Conservation (phyloP, 192 early-diverging fungal genomes). For the Coemansia sp. region DNA sequence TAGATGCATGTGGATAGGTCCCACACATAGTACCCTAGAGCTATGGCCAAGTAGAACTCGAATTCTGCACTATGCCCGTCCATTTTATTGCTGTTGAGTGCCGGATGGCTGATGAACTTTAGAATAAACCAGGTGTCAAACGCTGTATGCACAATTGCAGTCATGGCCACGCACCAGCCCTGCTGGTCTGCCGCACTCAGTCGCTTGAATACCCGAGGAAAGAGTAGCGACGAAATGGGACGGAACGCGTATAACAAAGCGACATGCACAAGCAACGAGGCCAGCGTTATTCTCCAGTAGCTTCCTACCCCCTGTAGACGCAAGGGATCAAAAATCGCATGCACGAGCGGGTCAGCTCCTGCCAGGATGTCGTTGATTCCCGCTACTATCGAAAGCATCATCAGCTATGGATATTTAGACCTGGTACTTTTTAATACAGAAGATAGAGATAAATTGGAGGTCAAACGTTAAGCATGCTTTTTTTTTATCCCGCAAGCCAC, state of each 20-base stretch:
- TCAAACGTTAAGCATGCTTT: no score
- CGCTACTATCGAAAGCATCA: not conserved
- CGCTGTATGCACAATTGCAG: slow-evolving; percentile 14
- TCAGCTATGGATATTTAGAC: no score
- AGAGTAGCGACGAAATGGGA: slow-evolving; percentile 3
- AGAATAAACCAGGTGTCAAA: slow-evolving; percentile 28
- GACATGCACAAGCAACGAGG: slow-evolving; percentile 13
- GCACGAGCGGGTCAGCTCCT: slow-evolving; percentile 10
- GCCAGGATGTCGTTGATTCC: not conserved
- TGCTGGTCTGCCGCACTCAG: slow-evolving; percentile 17
- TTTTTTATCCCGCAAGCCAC: no score
- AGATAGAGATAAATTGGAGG: no score
- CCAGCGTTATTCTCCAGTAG: slow-evolving; percentile 26
- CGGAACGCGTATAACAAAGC: slow-evolving; percentile 6
- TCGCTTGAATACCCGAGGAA: slow-evolving; percentile 20
- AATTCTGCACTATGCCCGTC: slow-evolving; percentile 25
- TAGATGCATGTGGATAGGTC: slow-evolving; percentile 29
- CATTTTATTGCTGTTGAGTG: slow-evolving; percentile 30
- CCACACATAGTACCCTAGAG: slow-evolving; percentile 46
- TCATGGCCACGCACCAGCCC: slow-evolving; percentile 15
- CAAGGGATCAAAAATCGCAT: slow-evolving; percentile 36
- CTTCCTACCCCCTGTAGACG: slow-evolving; percentile 24
- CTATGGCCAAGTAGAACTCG: slow-evolving; percentile 27
- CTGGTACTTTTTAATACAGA: no score
- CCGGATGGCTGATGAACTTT: slow-evolving; percentile 12